Evolutionary conservation across 1,284 basidiomycete genomes (phyloP).

Genomic region (Takashimella koratensis): DNA sequence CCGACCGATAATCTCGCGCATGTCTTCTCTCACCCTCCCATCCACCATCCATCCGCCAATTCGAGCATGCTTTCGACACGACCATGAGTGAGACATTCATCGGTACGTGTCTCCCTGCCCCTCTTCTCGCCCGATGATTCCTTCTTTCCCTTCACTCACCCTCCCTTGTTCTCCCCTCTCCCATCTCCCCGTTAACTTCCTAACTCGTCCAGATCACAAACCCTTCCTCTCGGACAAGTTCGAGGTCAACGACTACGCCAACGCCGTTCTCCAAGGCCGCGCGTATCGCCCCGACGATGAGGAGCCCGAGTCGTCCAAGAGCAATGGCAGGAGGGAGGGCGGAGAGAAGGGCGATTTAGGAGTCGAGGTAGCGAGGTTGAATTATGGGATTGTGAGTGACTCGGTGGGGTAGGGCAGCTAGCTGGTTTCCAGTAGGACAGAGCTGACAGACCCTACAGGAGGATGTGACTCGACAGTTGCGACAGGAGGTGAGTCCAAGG

Average conservation of each 20-base stretch:
- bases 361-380: conserved; percentile 76
- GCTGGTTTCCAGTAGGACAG: too few relatives aligned
- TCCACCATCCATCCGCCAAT: not conserved
- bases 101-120: too few relatives aligned
- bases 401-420: too few relatives aligned
- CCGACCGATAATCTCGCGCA: too few relatives aligned
- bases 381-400: conserved; percentile 59
- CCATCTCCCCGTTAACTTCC: not conserved
- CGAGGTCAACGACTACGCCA: conserved; percentile 82
- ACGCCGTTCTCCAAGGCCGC: conserved; percentile 75
- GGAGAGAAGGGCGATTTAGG: conserved; percentile 72
- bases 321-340: conserved; percentile 6
- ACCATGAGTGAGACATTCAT: not conserved
- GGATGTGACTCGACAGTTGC: conserved; percentile 81
- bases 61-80: not conserved
- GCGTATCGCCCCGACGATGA: conserved; percentile 56
- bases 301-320: conserved; percentile 6
- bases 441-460: too few relatives aligned
- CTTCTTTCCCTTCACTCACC: too few relatives aligned
- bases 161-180: too few relatives aligned
- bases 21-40: too few relatives aligned
- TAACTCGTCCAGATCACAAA: conserved; percentile 34
- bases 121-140: too few relatives aligned
- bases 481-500: conserved; percentile 72
- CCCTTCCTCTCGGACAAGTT: conserved; percentile 58